Evolutionary conservation across 2,329 filamentous ascomycete genomes (phyloP), one percentile per base, ranked within the genome.

Genomic region (Phialophora verrucosa): DNA sequence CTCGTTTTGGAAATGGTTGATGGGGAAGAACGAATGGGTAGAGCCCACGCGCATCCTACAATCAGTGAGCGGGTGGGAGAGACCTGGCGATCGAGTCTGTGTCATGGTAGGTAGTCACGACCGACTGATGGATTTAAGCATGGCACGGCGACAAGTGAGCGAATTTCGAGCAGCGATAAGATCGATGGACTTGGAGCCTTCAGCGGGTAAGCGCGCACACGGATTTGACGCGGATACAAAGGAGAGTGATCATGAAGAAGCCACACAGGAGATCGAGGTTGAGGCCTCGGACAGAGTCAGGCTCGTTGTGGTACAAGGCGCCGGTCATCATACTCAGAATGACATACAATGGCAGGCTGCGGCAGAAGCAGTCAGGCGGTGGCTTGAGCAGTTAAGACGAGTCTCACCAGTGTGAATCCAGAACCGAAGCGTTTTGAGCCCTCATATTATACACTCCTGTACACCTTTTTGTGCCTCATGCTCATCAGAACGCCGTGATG

Each of bases 401-500:
- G 20, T 17, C 7, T 11, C 32, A 38, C 4, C 25, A 51, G 11
- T 27, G n/a, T n/a, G 31, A 32, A 20, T 4, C 42, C 38, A 14
- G 20, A 44, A 32, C 25, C 7, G 17, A 27, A 17, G 38, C n/a
- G 7, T 59, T 20, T 51, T 51, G 11, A 27, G 38, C 55, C 29
- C 27, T 62, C 50, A 56, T 65, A 55, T 65, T 68, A 58, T 63
- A 68, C 66, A 66, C 60, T 62, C 59, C 63, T 60, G 51, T 44
- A 63, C 63, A 63, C 63, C 56, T 56, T 66, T 68, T 66, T 59
- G 38, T 56, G 20, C 59, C 50, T 62, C 59, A 53, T 65, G 42
- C 62, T 62, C 66, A 57, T 65, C 38, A 62, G 14, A 61, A 68
- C 66, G 63, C 66, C 66, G 31, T 55, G 17, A 27, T 47, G 60